Evolutionary conservation across 768 basidiomycete genomes (phyloP).

Genomic region (Agrocybe chaxingu): DNA sequence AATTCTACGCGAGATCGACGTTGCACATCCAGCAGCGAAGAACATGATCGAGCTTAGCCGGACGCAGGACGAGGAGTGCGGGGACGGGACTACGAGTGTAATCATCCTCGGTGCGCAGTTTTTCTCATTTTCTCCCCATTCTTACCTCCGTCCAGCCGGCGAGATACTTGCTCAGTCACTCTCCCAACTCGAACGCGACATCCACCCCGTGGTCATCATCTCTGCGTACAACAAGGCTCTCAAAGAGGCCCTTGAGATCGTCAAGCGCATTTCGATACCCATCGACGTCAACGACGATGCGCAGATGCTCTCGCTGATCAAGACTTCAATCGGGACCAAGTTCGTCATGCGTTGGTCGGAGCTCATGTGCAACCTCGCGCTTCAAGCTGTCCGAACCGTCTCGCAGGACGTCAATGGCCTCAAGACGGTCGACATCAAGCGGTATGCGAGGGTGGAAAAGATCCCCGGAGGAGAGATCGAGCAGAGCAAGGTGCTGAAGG

Average conservation of each 20-base stretch:
- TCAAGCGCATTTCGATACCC: slow-evolving; percentile 73
- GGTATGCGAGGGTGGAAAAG: slow-evolving; percentile 97
- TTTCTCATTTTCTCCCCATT: not conserved
- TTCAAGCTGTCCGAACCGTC: slow-evolving; percentile 90
- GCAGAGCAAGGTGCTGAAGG: slow-evolving; percentile 78
- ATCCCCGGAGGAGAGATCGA: slow-evolving; percentile 98
- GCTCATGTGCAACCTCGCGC: slow-evolving; percentile 93
- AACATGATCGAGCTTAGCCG: slow-evolving; percentile 99
- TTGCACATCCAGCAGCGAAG: slow-evolving; percentile 98
- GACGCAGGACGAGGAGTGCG: slow-evolving; percentile 98
- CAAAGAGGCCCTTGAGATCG: slow-evolving; percentile 85
- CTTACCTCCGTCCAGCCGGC: slow-evolving; percentile 51
- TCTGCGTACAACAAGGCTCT: slow-evolving; percentile 97
- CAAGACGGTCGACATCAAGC: slow-evolving; percentile 95
- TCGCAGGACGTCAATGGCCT: slow-evolving; percentile 28
- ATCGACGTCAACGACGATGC: slow-evolving; percentile 83
- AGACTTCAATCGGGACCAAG: slow-evolving; percentile 97
- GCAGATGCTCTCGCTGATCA: slow-evolving; percentile 96
- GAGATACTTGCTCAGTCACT: slow-evolving; percentile 94
- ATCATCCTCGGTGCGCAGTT: slow-evolving; percentile 82
- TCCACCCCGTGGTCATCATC: slow-evolving; percentile 37
- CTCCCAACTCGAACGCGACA: slow-evolving; percentile 90
- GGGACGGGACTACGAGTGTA: slow-evolving; percentile 97
- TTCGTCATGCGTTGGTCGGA: slow-evolving; percentile 96
- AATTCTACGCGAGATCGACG: slow-evolving; percentile 74